A percentile compares a stretch with the other conserved stretches of the same genome.
Evolutionary conservation across 2,329 filamentous ascomycete genomes (phyloP).

Genomic region (Elsinoe necatrix): DNA sequence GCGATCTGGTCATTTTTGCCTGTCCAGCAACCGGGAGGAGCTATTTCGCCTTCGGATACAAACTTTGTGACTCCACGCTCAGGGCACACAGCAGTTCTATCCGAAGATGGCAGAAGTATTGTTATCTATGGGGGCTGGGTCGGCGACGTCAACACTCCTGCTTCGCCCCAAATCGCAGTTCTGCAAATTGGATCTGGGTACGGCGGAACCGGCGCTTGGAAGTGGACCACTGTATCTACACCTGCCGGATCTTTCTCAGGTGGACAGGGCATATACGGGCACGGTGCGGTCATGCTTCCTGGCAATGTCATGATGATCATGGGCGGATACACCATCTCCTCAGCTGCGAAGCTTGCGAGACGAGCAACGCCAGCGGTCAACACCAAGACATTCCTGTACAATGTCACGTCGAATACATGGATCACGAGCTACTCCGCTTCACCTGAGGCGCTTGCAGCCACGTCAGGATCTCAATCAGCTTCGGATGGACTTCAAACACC

Average conservation of each 20-base stretch:
- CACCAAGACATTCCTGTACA: slow-evolving; percentile 49
- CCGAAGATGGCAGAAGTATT: slow-evolving; percentile 66
- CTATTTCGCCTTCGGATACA: slow-evolving; percentile 45
- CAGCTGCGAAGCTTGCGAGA: slow-evolving; percentile 26
- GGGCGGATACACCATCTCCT: slow-evolving; percentile 48
- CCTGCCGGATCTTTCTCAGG: slow-evolving; percentile 41
- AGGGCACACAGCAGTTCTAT: slow-evolving; percentile 78
- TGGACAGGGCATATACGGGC: slow-evolving; percentile 50
- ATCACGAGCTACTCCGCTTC: slow-evolving; percentile 45
- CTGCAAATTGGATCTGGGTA: slow-evolving; percentile 68
- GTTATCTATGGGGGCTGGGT: slow-evolving; percentile 89
- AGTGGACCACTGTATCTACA: slow-evolving; percentile 48
- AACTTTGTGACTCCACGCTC: slow-evolving; percentile 68
- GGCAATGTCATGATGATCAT: slow-evolving; percentile 54
- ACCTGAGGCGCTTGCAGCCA: slow-evolving; percentile 18
- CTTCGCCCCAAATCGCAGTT: slow-evolving; percentile 71
- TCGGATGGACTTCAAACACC: slow-evolving; percentile 32
- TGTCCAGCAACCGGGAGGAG: slow-evolving; percentile 43
- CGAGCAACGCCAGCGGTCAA: slow-evolving; percentile 34
- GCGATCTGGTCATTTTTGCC: slow-evolving; percentile 76
- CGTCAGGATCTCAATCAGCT: slow-evolving; percentile 8
- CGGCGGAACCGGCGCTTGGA: slow-evolving; percentile 54
- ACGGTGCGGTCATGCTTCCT: slow-evolving; percentile 53
- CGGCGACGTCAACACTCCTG: slow-evolving; percentile 65
- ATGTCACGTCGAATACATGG: slow-evolving; percentile 54